Conservation (phyloP, 148 eudicot species). For the Euryodendron excelsum region DNA sequence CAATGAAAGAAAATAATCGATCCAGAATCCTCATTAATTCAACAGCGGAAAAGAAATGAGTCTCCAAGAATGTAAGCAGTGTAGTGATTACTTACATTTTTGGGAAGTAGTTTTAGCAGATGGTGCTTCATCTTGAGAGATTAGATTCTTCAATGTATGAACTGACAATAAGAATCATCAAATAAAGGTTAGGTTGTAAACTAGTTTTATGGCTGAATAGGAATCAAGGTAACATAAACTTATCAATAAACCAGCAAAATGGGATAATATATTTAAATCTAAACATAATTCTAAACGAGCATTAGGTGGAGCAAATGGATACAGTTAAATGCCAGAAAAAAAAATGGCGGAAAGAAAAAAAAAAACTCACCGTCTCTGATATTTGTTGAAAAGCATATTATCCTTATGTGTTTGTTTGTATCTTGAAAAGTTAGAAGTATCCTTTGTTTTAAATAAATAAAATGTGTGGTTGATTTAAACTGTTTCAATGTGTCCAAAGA, state of each 20-base stretch:
- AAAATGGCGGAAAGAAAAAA: too few species aligned
- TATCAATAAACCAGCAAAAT: too few species aligned
- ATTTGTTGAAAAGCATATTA: background rate
- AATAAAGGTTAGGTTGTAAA: slow-evolving; percentile 13
- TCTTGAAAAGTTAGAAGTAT: background rate
- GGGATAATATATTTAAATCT: too few species aligned
- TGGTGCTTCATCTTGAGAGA: slow-evolving; percentile 63
- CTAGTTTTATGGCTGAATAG: background rate
- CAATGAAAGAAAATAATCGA: slow-evolving; percentile 1
- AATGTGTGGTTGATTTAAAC: too few species aligned
- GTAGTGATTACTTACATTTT: slow-evolving; percentile 58
- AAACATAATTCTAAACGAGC: background rate
- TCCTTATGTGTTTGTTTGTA: background rate
- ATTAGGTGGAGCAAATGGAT: background rate
- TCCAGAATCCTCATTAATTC: background rate
- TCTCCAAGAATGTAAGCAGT: background rate
- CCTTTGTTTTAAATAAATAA: background rate
- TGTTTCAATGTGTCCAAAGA: too few species aligned
- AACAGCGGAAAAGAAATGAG: background rate
- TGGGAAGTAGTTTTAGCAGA: slow-evolving; percentile 46
- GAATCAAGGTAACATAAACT: background rate
- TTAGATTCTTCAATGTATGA: slow-evolving; percentile 69
- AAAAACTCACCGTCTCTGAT: too few species aligned
- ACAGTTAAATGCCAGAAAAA: background rate
- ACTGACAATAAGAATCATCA: slow-evolving; percentile 37